phyloP scores from a whole-genome alignment of 768 basidiomycete species.

The Boletus fagicola region DNA sequence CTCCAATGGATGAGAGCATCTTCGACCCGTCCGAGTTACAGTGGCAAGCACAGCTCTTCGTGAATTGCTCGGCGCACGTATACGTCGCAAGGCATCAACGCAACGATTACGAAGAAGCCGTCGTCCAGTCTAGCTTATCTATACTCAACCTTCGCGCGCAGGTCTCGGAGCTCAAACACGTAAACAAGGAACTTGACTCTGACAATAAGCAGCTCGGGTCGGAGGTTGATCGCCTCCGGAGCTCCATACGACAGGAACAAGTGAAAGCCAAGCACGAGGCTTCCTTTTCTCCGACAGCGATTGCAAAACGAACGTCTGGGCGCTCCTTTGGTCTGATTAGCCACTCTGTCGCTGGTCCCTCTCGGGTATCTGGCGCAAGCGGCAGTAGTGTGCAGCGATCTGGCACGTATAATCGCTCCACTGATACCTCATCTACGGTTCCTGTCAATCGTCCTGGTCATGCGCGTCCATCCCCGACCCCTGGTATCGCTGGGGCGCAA shows the following conservation, averaged over 20 bases:
- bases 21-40: conserved; percentile 44
- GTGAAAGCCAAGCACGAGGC: neutral
- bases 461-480: neutral
- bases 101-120: conserved; percentile 29
- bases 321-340: conserved; percentile 9
- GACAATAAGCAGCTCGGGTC: conserved; percentile 30
- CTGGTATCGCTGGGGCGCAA: conserved; percentile 9
- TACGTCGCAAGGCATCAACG: conserved; percentile 38
- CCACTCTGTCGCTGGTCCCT: conserved; percentile 28
- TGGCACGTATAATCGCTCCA: neutral
- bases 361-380: neutral
- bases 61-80: conserved; percentile 58
- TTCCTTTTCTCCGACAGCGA: neutral
- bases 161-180: conserved; percentile 36
- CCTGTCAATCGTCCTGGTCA: neutral
- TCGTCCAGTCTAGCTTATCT: conserved; percentile 51
- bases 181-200: conserved; percentile 25
- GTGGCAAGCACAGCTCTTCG: conserved; percentile 66
- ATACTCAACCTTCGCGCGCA: conserved; percentile 44
- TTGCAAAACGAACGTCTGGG: neutral
- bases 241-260: conserved; percentile 14
- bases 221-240: conserved; percentile 22
- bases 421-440: neutral
- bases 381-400: neutral
- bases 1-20: conserved; percentile 43